Conservation (phyloP, 352 stramenopile species). For the Pythium vanterpoolii region DNA sequence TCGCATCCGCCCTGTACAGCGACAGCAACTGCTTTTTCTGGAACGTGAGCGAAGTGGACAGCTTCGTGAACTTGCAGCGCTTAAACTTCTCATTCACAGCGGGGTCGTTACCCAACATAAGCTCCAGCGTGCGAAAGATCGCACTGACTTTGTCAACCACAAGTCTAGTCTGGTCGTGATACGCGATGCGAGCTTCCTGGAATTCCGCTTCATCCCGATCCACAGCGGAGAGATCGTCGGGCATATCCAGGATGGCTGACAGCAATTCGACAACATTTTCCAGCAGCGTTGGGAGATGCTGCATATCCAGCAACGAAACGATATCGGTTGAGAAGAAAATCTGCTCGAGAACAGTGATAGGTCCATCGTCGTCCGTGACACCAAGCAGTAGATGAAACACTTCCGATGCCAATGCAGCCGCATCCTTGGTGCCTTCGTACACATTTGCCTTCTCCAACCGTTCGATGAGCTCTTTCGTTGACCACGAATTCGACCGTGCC, state of each 20-base stretch:
- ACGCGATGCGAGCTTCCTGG: constrained; percentile 52
- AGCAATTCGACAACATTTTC: constrained; percentile 76
- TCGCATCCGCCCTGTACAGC: constrained; percentile 50
- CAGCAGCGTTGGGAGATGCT: constrained; percentile 48
- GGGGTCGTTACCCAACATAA: constrained; percentile 85
- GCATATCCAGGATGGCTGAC: constrained; percentile 73
- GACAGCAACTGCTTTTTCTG: constrained; percentile 74
- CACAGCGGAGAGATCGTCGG: constrained; percentile 60
- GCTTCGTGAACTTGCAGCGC: constrained; percentile 62
- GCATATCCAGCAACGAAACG: constrained; percentile 53
- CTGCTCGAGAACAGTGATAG: constrained; percentile 55
- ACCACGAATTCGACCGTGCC: constrained; percentile 42
- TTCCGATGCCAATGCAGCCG: constrained; percentile 49
- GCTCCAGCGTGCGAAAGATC: constrained; percentile 74
- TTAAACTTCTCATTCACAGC: constrained; percentile 70
- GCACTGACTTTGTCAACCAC: constrained; percentile 74
- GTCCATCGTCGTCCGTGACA: constrained; percentile 40
- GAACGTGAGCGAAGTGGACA: constrained; percentile 74
- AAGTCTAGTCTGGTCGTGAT: constrained; percentile 65
- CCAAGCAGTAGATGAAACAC: constrained; percentile 75
- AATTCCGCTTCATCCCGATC: constrained; percentile 46
- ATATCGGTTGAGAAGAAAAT: constrained; percentile 61
- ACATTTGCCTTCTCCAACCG: constrained; percentile 58
- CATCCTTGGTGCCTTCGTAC: constrained; percentile 57
- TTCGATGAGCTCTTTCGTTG: constrained; percentile 48